Evolutionary conservation across 75 land plant genomes (phyloP).

Genomic region (Pinus tabuliformis): DNA sequence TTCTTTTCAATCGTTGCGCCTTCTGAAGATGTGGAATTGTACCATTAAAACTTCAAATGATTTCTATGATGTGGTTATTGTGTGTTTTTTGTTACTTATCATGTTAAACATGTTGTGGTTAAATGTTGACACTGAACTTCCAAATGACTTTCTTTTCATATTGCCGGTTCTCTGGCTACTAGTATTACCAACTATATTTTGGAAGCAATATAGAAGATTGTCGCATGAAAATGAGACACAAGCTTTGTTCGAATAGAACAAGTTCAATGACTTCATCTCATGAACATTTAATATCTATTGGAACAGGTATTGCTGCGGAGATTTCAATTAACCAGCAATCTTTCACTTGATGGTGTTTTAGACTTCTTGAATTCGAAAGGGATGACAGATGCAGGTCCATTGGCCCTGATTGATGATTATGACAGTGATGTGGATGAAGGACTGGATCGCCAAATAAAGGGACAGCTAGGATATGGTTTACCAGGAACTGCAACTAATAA

Average conservation of each 20-base stretch:
- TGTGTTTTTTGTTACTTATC: not conserved
- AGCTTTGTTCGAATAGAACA: not conserved
- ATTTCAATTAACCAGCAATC: constrained; percentile 81
- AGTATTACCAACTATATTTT: too few relatives aligned
- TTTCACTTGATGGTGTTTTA: constrained; percentile 85
- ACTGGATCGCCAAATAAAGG: constrained; percentile 53
- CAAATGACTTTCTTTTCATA: too few relatives aligned
- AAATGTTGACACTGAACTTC: not conserved
- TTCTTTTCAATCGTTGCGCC: too few relatives aligned
- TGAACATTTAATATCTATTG: not conserved
- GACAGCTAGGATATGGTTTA: constrained; percentile 50
- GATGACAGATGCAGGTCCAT: constrained; percentile 96
- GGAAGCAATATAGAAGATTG: not conserved
- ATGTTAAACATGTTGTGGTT: constrained; percentile 3
- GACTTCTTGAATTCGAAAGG: constrained; percentile 88
- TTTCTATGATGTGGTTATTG: not conserved
- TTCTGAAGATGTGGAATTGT: not conserved
- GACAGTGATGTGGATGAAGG: constrained; percentile 73
- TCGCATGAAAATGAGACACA: not conserved
- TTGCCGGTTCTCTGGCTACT: too few relatives aligned
- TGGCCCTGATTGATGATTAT: constrained; percentile 80
- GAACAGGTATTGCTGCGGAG: constrained; percentile 80
- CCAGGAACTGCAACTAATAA: constrained; percentile 77
- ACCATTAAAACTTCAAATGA: not conserved
- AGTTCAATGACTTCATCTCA: not conserved